Conservation (phyloP, 768 basidiomycete genomes). For the Hygrophoropsis aurantiaca region DNA sequence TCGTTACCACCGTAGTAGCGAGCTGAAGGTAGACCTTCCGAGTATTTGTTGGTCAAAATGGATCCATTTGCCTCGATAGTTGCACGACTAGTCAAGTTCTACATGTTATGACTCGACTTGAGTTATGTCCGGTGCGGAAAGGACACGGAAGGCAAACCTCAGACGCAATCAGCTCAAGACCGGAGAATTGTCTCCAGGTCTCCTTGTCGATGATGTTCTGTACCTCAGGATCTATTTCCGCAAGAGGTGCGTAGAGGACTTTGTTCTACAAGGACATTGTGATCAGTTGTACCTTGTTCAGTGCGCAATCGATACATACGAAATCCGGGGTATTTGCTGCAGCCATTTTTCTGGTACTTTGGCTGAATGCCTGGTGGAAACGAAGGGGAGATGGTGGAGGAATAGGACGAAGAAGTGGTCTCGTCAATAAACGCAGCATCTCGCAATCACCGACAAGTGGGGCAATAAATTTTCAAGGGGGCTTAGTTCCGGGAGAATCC, state of each 20-base stretch:
- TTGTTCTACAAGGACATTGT: slow-evolving; percentile 68
- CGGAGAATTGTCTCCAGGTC: slow-evolving; percentile 97
- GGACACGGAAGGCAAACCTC: slow-evolving; percentile 57
- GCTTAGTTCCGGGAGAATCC: slow-evolving; percentile 21
- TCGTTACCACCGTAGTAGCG: slow-evolving; percentile 99
- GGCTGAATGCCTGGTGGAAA: slow-evolving; percentile 11
- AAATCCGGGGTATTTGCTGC: slow-evolving; percentile 58
- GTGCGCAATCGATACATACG: slow-evolving; percentile 37
- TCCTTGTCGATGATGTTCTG: slow-evolving; percentile 98
- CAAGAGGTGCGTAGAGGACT: slow-evolving; percentile 81
- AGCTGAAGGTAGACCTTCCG: slow-evolving; percentile 97
- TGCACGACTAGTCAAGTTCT: slow-evolving; percentile 96
- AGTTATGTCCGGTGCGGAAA: not conserved
- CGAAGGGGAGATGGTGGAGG: slow-evolving; percentile 22
- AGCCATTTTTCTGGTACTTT: slow-evolving; percentile 53
- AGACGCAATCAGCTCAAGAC: slow-evolving; percentile 97
- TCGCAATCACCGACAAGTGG: slow-evolving; percentile 5
- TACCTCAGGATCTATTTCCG: slow-evolving; percentile 92
- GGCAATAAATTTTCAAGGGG: slow-evolving; percentile 14
- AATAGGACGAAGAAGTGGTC: slow-evolving; percentile 25
- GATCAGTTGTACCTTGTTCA: not conserved
- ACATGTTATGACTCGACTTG: slow-evolving; percentile 6
- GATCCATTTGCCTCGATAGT: slow-evolving; percentile 99
- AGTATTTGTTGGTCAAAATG: slow-evolving; percentile 99
- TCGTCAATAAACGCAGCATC: slow-evolving; percentile 30